A percentile compares a stretch with the other conserved stretches of the same genome.
Evolutionary conservation across 768 basidiomycete species (phyloP).

Genomic region (Austroboletus eburneus): DNA sequence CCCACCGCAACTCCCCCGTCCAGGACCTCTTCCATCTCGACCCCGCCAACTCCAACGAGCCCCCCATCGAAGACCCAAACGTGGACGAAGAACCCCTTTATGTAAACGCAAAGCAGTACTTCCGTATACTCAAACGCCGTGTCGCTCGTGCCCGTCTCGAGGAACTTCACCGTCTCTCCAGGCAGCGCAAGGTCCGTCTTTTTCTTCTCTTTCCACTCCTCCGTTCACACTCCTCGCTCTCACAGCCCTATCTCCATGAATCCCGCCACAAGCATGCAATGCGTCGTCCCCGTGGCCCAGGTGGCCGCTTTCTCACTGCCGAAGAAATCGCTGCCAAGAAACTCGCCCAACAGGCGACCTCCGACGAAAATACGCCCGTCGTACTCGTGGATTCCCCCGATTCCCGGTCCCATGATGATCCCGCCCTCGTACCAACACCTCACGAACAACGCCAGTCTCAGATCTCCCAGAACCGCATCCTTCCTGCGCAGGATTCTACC

Average conservation of each 20-base stretch:
- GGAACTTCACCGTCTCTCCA: constrained; percentile 88
- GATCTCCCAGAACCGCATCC: constrained; percentile 14
- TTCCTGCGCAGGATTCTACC: constrained; percentile 14
- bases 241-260: constrained; percentile 94
- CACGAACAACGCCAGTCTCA: constrained; percentile 15
- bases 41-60: constrained; percentile 13
- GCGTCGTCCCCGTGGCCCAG: constrained; percentile 94
- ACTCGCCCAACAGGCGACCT: constrained; percentile 30
- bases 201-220: not conserved
- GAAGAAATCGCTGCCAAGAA: constrained; percentile 91
- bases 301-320: constrained; percentile 95
- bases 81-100: constrained; percentile 97
- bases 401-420: constrained; percentile 10
- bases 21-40: constrained; percentile 31
- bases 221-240: constrained; percentile 7
- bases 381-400: constrained; percentile 18
- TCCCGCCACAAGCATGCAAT: constrained; percentile 98
- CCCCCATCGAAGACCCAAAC: constrained; percentile 35
- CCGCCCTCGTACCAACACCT: too few species aligned
- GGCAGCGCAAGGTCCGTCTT: constrained; percentile 77
- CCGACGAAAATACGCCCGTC: constrained; percentile 18
- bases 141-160: constrained; percentile 88
- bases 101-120: constrained; percentile 99
- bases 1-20: constrained; percentile 25
- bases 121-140: constrained; percentile 94